Evolutionary conservation across 2,329 filamentous ascomycete genomes (phyloP).

Genomic region (Biscogniauxia marginata): DNA sequence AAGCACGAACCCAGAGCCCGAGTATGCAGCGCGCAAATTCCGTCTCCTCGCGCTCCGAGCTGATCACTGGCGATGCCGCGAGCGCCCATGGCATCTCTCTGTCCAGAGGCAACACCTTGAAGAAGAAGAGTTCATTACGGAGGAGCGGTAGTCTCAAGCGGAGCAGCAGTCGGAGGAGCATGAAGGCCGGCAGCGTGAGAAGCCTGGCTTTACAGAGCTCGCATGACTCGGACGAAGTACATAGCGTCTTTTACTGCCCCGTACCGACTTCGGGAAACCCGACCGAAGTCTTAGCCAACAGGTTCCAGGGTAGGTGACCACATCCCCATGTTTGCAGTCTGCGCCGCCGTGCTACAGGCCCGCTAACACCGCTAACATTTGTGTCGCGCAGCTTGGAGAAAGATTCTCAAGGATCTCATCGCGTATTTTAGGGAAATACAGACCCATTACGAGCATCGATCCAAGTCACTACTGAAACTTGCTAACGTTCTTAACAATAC

Average conservation of each 20-base stretch:
- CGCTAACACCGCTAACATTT: constrained; percentile 3
- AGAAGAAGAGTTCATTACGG: constrained; percentile 81
- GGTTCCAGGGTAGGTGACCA: constrained; percentile 74
- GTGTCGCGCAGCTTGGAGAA: constrained; percentile 73
- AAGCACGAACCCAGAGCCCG: constrained; percentile 23
- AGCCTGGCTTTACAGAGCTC: constrained; percentile 73
- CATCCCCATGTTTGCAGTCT: background rate
- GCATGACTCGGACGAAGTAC: constrained; percentile 65
- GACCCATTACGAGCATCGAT: constrained; percentile 78
- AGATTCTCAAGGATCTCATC: constrained; percentile 91
- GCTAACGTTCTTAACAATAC: constrained; percentile 83
- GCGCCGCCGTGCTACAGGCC: background rate
- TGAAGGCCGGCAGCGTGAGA: constrained; percentile 81
- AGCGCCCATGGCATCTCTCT: constrained; percentile 37
- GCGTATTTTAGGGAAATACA: constrained; percentile 92
- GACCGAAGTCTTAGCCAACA: constrained; percentile 80
- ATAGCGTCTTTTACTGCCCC: constrained; percentile 86
- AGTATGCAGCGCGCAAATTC: constrained; percentile 62
- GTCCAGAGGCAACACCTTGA: constrained; percentile 68
- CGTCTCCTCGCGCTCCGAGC: constrained; percentile 49
- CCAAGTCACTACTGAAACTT: constrained; percentile 79
- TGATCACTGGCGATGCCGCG: constrained; percentile 43
- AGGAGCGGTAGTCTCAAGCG: constrained; percentile 73
- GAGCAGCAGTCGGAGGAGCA: constrained; percentile 76
- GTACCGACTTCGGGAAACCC: constrained; percentile 85